Evolutionary conservation across 2,329 filamentous ascomycete species (phyloP).

Genomic region (Colletotrichum graminicola): DNA sequence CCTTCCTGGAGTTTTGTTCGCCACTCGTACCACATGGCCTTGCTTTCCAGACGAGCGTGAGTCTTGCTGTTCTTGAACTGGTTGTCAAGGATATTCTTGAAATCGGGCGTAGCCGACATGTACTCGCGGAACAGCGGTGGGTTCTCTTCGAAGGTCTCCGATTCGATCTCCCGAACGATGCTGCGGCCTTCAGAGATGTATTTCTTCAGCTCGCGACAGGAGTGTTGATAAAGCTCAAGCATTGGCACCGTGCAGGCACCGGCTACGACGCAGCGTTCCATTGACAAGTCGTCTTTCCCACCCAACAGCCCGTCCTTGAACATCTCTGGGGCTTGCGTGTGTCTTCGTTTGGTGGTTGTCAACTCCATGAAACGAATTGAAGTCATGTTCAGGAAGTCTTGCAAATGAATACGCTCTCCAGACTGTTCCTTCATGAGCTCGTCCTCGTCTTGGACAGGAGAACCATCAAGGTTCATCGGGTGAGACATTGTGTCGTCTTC

Average conservation of each 20-base stretch:
- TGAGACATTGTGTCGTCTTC: constrained; percentile 59
- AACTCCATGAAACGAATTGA: constrained; percentile 99
- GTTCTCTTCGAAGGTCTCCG: constrained; percentile 89
- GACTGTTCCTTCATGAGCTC: constrained; percentile 63
- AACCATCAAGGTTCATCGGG: constrained; percentile 60
- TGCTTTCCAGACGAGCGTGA: constrained; percentile 88
- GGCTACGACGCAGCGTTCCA: constrained; percentile 87
- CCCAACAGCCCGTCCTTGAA: constrained; percentile 57
- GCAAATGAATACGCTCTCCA: constrained; percentile 79
- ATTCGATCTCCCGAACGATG: constrained; percentile 91
- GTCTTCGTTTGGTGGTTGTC: constrained; percentile 92
- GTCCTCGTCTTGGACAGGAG: constrained; percentile 54
- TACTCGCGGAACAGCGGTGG: constrained; percentile 94
- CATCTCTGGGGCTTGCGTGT: constrained; percentile 76
- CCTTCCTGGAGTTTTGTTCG: constrained; percentile 87
- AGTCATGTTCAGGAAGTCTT: constrained; percentile 94
- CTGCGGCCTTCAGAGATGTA: constrained; percentile 94
- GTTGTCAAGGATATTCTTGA: constrained; percentile 90
- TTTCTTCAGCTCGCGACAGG: constrained; percentile 93
- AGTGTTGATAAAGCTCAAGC: constrained; percentile 95
- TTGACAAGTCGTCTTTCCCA: constrained; percentile 65
- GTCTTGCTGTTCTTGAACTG: constrained; percentile 99
- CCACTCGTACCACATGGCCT: constrained; percentile 99
- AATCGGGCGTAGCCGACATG: constrained; percentile 83
- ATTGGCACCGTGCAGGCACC: constrained; percentile 93